Evolutionary conservation across 2,329 filamentous ascomycete species (phyloP).

Genomic region (Aspergillus cejpii): DNA sequence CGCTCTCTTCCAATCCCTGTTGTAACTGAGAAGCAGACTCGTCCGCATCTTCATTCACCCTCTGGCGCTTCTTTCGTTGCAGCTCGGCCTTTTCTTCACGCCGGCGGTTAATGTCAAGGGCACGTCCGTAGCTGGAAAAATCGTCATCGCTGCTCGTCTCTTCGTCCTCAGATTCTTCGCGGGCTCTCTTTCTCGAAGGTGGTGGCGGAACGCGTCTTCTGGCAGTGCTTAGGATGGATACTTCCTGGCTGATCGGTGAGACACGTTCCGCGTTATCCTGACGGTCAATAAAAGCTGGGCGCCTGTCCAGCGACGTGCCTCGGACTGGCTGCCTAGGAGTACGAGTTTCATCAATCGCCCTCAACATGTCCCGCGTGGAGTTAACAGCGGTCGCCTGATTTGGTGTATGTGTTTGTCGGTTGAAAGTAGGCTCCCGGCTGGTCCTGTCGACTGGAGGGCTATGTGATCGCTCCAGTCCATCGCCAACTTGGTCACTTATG

Average conservation of each 20-base stretch:
- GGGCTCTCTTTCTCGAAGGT: conserved; percentile 16
- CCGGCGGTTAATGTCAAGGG: conserved; percentile 25
- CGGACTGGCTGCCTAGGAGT: not conserved
- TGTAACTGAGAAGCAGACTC: conserved; percentile 7
- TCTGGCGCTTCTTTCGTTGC: conserved; percentile 8
- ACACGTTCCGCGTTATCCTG: conserved; percentile 31
- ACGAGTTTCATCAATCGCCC: conserved; percentile 1
- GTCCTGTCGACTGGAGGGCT: conserved; percentile 11
- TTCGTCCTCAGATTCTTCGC: conserved; percentile 13
- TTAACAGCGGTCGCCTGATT: not conserved
- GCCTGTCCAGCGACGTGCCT: conserved; percentile 1
- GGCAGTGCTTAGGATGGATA: conserved; percentile 14
- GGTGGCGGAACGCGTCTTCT: conserved; percentile 7
- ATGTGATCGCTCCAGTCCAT: conserved; percentile 13
- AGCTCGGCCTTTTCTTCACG: conserved; percentile 30
- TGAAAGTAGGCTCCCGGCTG: not conserved
- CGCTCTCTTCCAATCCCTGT: conserved; percentile 1
- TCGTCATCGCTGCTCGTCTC: conserved; percentile 38
- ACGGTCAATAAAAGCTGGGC: conserved; percentile 31
- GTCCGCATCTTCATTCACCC: not conserved
- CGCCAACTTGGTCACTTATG: conserved; percentile 7
- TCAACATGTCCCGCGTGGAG: conserved; percentile 7
- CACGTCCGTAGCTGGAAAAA: conserved; percentile 39
- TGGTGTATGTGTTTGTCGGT: not conserved
- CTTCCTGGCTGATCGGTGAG: conserved; percentile 32